phyloP scores from a whole-genome alignment of 2,329 filamentous ascomycete species.

The Boeremia exigua region DNA sequence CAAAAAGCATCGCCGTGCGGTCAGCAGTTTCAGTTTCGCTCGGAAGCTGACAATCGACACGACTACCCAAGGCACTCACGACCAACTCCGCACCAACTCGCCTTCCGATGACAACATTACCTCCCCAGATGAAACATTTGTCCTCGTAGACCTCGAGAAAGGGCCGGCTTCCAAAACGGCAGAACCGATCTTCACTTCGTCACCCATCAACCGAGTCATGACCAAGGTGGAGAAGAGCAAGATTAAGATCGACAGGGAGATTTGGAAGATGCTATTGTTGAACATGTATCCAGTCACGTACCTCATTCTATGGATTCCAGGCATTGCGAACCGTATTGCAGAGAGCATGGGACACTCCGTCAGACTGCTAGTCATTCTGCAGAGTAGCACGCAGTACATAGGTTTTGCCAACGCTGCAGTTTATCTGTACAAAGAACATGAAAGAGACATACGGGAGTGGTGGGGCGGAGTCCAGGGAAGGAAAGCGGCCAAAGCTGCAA shows the following conservation, averaged over 20 bases:
- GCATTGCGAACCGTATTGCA: conserved; percentile 32
- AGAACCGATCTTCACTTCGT: neutral
- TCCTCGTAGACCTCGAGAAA: conserved; percentile 7
- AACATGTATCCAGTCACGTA: conserved; percentile 46
- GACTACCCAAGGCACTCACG: neutral
- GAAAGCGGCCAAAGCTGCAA: neutral
- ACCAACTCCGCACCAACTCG: too few species aligned
- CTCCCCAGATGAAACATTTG: neutral
- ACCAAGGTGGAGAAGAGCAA: neutral
- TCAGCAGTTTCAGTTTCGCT: conserved; percentile 13
- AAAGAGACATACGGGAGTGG: conserved; percentile 11
- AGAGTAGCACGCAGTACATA: conserved; percentile 30
- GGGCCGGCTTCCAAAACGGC: neutral
- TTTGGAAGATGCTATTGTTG: conserved; percentile 38
- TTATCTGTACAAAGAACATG: conserved; percentile 30
- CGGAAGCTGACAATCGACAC: neutral
- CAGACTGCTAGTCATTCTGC: conserved; percentile 16
- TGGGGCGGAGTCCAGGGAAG: neutral
- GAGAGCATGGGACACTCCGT: conserved; percentile 23
- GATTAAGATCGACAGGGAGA: conserved; percentile 23
- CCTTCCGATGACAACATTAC: neutral
- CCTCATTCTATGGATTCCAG: conserved; percentile 43
- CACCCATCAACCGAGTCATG: neutral
- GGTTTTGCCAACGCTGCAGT: conserved; percentile 28
- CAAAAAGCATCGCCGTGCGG: conserved; percentile 1